Conservation (phyloP, 495 filamentous ascomycete genomes). For the Xylaria palmicola region DNA sequence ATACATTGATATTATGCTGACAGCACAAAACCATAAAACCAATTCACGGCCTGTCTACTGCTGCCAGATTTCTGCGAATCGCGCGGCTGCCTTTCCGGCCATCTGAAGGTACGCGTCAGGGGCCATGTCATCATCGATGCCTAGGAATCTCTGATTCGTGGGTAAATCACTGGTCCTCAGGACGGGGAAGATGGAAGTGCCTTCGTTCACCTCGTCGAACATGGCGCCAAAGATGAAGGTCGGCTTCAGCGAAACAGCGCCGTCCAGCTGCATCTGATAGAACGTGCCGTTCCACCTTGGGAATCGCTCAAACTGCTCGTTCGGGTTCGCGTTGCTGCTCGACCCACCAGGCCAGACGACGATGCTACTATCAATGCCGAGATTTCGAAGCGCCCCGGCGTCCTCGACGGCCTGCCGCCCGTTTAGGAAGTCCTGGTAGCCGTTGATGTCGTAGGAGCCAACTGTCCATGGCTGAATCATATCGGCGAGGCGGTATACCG, state of each 20-base stretch:
- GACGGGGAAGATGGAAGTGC: conserved; percentile 24
- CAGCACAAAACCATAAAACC: too few relatives aligned
- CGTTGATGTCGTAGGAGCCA: conserved; percentile 25
- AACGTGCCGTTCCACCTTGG: conserved; percentile 33
- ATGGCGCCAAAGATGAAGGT: conserved; percentile 35
- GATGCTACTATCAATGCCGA: conserved; percentile 27
- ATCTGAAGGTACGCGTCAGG: conserved; percentile 32
- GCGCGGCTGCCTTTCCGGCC: conserved; percentile 19
- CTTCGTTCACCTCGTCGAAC: conserved; percentile 36
- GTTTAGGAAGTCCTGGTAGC: conserved; percentile 23
- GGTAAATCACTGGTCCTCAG: conserved; percentile 26
- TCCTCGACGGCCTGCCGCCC: conserved; percentile 26
- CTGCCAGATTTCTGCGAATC: conserved; percentile 13
- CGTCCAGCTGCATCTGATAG: conserved; percentile 30
- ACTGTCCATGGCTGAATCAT: conserved; percentile 35
- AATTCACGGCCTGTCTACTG: not conserved
- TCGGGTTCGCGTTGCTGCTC: conserved; percentile 24
- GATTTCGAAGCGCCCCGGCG: conserved; percentile 19
- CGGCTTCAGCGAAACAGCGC: conserved; percentile 29
- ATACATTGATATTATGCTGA: not conserved
- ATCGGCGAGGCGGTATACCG: conserved; percentile 29
- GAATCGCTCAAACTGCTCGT: conserved; percentile 25
- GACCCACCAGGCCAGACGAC: conserved; percentile 30
- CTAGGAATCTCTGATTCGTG: conserved; percentile 30
- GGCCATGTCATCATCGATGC: conserved; percentile 32